Base-by-base conservation (phyloP, 1,284 basidiomycete genomes). In the Apiotrichum gamsii region DNA sequence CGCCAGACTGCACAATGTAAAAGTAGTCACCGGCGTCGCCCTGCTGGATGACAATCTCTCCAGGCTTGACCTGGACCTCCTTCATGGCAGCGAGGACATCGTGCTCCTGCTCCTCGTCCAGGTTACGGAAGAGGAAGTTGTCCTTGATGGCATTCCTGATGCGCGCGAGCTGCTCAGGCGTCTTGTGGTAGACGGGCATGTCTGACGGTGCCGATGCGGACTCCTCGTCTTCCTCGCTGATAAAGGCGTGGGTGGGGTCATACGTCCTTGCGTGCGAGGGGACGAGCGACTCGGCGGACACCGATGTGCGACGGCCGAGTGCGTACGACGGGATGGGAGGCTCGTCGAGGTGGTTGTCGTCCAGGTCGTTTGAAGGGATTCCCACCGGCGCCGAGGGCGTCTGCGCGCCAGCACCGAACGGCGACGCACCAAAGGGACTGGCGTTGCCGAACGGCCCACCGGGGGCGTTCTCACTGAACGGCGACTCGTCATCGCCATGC, bases 11-110 rank as follows among this genome's bases (percentile, higher is more conserved):
- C 57, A 97, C 90, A 47, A 97, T 87, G 73, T 98, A 99, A 72
- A 97, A 98, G 74, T 85, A 95, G 65, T 97, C 93, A 42, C 94
- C 94, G 31, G 90, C 87, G 57, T 93, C 94, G 38, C 95, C 94
- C 73, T 99, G 94, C 52, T 88, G 82, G 61, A 99, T 97, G 51
- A 99, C 85, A 24, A 89, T 83, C 51, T 90, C 84, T 53, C 85
- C 83, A 45, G 81, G 75, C 16, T 73, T 74, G 13, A 90, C 82
- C 14, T 75, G 78, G 49, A 84, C 80, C 74, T 99, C 95, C 69
- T 87, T 87, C 93, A 99, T 97, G 18, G 94, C 95, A 52, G 86
- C 85, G 20, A 98, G 76, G 15, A 95, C 93, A 38, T 91, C 90
- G 3, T 80, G 81, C 73, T 89, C 86, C 72, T 98, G 94, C 64